Conservation (phyloP, 164 flowering plant species). For the Amborella trichopoda region DNA sequence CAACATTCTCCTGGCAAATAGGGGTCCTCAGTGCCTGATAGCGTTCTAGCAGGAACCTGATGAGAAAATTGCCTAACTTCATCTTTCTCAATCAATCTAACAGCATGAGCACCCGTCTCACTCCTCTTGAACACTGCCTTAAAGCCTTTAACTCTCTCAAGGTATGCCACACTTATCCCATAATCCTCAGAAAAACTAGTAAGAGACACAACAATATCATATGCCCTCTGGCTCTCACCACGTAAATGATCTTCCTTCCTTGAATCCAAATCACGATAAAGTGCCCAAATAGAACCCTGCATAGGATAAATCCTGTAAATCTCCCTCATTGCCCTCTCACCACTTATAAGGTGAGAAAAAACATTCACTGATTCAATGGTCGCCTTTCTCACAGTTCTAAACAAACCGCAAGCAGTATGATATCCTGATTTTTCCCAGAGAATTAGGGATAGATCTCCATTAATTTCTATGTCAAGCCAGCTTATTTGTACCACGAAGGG, state of each 20-base stretch:
- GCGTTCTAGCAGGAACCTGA: slow-evolving; percentile 86
- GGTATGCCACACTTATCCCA: slow-evolving; percentile 83
- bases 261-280: slow-evolving; percentile 27
- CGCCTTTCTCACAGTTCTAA: slow-evolving; percentile 39
- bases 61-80: slow-evolving; percentile 54
- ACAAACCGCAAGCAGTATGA: slow-evolving; percentile 60
- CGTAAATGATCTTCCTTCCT: slow-evolving; percentile 13
- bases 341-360: slow-evolving; percentile 67
- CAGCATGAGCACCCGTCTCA: slow-evolving; percentile 60
- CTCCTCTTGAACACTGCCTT: slow-evolving; percentile 65
- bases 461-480: slow-evolving; percentile 59
- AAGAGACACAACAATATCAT: slow-evolving; percentile 54
- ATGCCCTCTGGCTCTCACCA: slow-evolving; percentile 17
- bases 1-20: slow-evolving; percentile 51
- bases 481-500: slow-evolving; percentile 66
- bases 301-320: slow-evolving; percentile 69
- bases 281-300: slow-evolving; percentile 92
- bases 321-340: slow-evolving; percentile 74
- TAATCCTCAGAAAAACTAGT: slow-evolving; percentile 69
- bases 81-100: slow-evolving; percentile 56
- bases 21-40: slow-evolving; percentile 47
- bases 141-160: slow-evolving; percentile 74
- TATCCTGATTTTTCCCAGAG: slow-evolving; percentile 35
- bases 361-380: slow-evolving; percentile 38
- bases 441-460: slow-evolving; percentile 26